Conservation (phyloP, 129 eudicot species). For the Kitagawia praeruptora region DNA sequence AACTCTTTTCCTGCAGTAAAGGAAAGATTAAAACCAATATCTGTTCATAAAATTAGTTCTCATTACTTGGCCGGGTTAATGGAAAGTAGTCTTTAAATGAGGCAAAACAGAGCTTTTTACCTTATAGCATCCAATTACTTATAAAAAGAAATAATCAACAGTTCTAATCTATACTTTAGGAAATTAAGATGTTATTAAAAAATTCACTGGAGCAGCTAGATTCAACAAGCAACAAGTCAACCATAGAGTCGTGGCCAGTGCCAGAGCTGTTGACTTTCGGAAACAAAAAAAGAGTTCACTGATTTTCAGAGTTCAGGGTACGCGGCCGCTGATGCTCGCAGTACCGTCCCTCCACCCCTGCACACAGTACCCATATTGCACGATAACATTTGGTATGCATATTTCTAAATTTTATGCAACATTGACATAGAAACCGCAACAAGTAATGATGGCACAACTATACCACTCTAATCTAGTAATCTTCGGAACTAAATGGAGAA, state of each 20-base stretch:
- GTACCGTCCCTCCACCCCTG: background rate
- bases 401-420: background rate
- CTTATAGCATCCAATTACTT: background rate
- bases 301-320: background rate
- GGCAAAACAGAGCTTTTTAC: background rate
- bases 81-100: background rate
- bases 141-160: background rate
- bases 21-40: background rate
- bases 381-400: background rate
- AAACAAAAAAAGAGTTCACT: background rate
- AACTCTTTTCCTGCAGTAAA: constrained; percentile 58
- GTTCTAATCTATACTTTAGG: background rate
- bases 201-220: background rate
- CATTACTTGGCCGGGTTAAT: background rate
- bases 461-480: background rate
- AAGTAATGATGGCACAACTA: background rate
- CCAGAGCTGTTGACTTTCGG: background rate
- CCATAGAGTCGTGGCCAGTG: background rate
- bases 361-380: background rate
- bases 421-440: background rate
- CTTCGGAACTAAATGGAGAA: background rate
- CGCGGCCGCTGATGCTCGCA: background rate
- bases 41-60: background rate
- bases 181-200: background rate
- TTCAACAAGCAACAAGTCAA: background rate